Percentiles rank a stretch among this genome's conserved stretches.
Conservation (phyloP, 495 filamentous ascomycete species). For the Penicillium taxi region DNA sequence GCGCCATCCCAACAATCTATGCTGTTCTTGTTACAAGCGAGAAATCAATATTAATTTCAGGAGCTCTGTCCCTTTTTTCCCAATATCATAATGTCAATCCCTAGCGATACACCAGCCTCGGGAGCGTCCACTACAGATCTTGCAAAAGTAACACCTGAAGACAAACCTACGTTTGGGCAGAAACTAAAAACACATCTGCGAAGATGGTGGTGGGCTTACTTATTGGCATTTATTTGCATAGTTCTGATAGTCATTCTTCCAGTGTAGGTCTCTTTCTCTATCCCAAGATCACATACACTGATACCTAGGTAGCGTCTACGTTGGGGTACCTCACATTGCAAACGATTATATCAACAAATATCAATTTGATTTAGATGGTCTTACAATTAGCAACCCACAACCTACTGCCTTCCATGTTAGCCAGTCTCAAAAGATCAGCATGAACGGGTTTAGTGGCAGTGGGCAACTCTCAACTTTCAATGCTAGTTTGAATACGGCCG, state of each 20-base stretch:
- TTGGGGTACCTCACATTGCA: conserved; percentile 24
- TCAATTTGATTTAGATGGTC: conserved; percentile 17
- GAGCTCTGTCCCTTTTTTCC: too few relatives aligned
- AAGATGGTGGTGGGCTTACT: conserved; percentile 26
- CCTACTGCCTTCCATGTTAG: conserved; percentile 19
- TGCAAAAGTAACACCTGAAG: too few relatives aligned
- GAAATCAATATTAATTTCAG: too few relatives aligned
- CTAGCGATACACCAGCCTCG: conserved; percentile 13
- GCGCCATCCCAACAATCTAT: too few relatives aligned
- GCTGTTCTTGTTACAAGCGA: too few relatives aligned
- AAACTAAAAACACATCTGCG: conserved; percentile 24
- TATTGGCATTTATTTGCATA: conserved; percentile 13
- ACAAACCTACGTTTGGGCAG: conserved; percentile 18
- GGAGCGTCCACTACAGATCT: conserved; percentile 4
- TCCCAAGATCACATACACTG: not conserved
- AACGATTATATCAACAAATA: conserved; percentile 23
- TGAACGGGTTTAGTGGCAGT: conserved; percentile 21
- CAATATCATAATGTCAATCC: conserved; percentile 16
- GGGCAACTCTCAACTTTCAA: conserved; percentile 23
- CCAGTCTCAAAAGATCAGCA: conserved; percentile 13
- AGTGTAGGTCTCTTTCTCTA: conserved; percentile 9
- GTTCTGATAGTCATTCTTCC: conserved; percentile 21
- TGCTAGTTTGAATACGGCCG: conserved; percentile 11
- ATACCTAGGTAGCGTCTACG: conserved; percentile 15
- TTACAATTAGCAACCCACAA: conserved; percentile 18